Evolutionary conservation across 768 basidiomycete genomes (phyloP), one percentile per base, ranked within the genome.

Genomic region (Lactifluus subvellereus): DNA sequence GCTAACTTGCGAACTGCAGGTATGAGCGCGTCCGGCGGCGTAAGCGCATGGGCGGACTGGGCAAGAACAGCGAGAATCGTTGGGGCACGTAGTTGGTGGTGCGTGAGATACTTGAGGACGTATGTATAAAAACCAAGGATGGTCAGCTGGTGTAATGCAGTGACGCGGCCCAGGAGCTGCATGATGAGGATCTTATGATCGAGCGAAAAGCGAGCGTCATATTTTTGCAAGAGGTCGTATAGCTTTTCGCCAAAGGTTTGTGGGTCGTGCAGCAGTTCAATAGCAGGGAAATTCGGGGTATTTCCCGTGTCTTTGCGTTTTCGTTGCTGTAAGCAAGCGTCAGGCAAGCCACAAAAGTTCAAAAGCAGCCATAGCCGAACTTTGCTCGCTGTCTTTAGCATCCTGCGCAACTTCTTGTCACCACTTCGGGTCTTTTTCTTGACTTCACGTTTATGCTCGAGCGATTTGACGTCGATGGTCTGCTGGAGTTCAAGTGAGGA

Each of bases 181-280:
- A 98, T 96, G 72, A 98, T 80, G 66, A 98, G 81, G 60, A 99
- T 89, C 76, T 97, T 98, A 80, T 98, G 97, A 69, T 98, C 95
- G 61, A 98, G 83, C 37, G 92, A 90, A 72, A 92, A 94, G n/a
- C 89, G 89, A 73, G 93, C 94, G 80, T 98, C 96, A 74, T 94
- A 86, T 49, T 80, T 82, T 69, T 85, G 85, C 47, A 99, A 77
- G 56, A 83, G 81, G 68, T 94, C 89, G 71, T 93, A 97, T 0
- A 99, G 81, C 73, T 90, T 94, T 76, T 99, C 97, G 32, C 85
- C 87, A 71, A 98, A 98, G 0, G 89, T 89, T 74, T 99, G 96
- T 2, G 97, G 94, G 71, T 99, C 97, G 68, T 95, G 84, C 51
- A 99, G 80, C 16, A 98, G 84, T 69, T 97, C 91, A 38, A 98